Evolutionary conservation across 768 basidiomycete species (phyloP).

Genomic region (Chalciporus chontae): DNA sequence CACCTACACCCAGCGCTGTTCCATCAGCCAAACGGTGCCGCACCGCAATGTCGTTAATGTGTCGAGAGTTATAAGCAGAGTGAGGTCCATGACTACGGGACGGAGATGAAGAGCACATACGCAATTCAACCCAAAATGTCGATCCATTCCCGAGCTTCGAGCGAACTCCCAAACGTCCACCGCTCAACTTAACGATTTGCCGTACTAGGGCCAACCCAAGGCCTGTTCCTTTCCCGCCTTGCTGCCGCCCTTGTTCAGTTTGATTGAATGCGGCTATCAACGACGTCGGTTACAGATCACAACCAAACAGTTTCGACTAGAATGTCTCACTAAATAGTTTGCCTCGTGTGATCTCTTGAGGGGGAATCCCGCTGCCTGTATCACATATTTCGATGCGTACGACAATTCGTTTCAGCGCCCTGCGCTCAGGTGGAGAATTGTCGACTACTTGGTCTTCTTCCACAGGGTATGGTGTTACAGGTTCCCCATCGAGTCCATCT

Average conservation of each 20-base stretch:
- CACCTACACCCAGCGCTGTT: conserved; percentile 65
- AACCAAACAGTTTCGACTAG: neutral
- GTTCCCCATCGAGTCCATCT: conserved; percentile 22
- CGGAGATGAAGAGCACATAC: conserved; percentile 30
- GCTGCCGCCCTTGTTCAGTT: conserved; percentile 71
- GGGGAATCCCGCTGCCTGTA: conserved; percentile 63
- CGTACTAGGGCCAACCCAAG: conserved; percentile 74
- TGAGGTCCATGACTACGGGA: conserved; percentile 11
- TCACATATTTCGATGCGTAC: conserved; percentile 85
- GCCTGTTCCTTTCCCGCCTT: conserved; percentile 73
- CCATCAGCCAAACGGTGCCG: conserved; percentile 1
- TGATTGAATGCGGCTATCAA: conserved; percentile 72
- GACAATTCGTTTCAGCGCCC: conserved; percentile 56
- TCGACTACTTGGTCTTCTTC: neutral
- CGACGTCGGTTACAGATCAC: neutral
- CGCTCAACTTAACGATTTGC: conserved; percentile 72
- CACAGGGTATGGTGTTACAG: neutral
- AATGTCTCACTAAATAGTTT: conserved; percentile 63
- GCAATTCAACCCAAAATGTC: conserved; percentile 87
- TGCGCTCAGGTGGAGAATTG: neutral
- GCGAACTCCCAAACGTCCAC: conserved; percentile 69
- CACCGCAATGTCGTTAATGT: conserved; percentile 4
- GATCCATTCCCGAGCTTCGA: conserved; percentile 67
- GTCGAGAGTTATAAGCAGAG: conserved; percentile 1
- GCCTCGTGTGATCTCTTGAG: conserved; percentile 64